Evolutionary conservation across 139 green algal genomes (phyloP).

Genomic region (Pleodorina starrii): DNA sequence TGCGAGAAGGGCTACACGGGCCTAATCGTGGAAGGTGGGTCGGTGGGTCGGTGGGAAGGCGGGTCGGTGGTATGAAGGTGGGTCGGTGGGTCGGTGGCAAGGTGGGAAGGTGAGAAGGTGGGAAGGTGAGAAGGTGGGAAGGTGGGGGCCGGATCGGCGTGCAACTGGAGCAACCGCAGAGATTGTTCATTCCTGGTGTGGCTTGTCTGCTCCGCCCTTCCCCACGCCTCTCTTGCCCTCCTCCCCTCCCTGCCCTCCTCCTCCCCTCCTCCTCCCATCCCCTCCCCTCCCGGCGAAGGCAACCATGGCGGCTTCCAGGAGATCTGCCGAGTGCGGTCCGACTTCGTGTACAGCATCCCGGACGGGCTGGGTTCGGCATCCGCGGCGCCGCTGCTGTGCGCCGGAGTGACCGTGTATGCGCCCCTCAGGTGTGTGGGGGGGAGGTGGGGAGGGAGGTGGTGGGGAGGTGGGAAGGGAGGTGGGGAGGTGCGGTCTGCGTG

Average conservation of each 20-base stretch:
- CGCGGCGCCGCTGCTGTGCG: slow-evolving; percentile 57
- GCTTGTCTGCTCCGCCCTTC: too few relatives aligned
- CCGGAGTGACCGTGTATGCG: slow-evolving; percentile 54
- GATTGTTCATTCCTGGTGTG: too few relatives aligned
- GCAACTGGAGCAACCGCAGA: too few relatives aligned
- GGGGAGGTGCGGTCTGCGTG: too few relatives aligned
- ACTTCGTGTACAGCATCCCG: slow-evolving; percentile 42
- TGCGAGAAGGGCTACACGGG: slow-evolving; percentile 66
- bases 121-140: not conserved
- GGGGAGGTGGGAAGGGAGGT: not conserved
- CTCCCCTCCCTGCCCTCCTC: too few relatives aligned
- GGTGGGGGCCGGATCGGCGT: too few relatives aligned
- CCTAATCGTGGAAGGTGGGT: slow-evolving; percentile 50
- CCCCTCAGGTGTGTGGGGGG: slow-evolving; percentile 25
- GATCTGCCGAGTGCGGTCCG: not conserved
- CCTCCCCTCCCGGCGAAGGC: too few relatives aligned
- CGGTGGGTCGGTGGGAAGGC: not conserved
- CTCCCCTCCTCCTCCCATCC: too few relatives aligned
- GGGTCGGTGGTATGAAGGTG: not conserved
- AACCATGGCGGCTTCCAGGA: slow-evolving; percentile 44
- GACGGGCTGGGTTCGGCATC: slow-evolving; percentile 22
- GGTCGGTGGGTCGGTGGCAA: not conserved
- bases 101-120: not conserved
- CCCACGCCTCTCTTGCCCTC: too few relatives aligned
- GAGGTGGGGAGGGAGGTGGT: not conserved